Conservation (phyloP, 257 asterid species). For the Gardenia jasminoides region DNA sequence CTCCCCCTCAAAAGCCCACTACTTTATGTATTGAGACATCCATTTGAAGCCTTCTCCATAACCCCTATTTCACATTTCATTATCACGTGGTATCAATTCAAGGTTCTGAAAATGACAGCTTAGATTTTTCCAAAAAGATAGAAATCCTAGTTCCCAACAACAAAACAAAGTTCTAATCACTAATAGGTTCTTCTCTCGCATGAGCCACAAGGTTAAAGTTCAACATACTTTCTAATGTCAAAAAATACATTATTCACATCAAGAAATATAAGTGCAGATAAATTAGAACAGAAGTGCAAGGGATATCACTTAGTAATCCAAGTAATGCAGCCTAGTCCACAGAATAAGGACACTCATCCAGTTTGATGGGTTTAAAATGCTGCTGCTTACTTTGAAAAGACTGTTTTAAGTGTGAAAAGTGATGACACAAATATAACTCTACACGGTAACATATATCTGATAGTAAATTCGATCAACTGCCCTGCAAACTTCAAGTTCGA, state of each 20-base stretch:
- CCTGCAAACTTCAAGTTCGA: neutral
- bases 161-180: neutral
- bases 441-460: neutral
- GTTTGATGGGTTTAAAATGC: neutral
- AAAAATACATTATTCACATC: neutral
- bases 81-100: too few relatives aligned
- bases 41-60: conserved; percentile 91
- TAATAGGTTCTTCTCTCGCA: neutral
- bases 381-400: neutral
- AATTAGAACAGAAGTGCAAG: neutral
- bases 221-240: too few relatives aligned
- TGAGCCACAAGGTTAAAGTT: neutral
- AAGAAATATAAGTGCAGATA: neutral
- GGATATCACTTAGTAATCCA: neutral
- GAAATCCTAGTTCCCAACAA: neutral
- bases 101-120: neutral
- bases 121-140: neutral
- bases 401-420: neutral
- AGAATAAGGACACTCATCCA: neutral
- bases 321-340: neutral
- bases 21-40: conserved; percentile 75
- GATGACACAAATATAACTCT: neutral
- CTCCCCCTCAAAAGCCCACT: conserved; percentile 12
- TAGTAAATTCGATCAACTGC: neutral
- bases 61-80: conserved; percentile 46